Conservation (phyloP, 164 flowering plant genomes). For the Umbellularia californica region DNA sequence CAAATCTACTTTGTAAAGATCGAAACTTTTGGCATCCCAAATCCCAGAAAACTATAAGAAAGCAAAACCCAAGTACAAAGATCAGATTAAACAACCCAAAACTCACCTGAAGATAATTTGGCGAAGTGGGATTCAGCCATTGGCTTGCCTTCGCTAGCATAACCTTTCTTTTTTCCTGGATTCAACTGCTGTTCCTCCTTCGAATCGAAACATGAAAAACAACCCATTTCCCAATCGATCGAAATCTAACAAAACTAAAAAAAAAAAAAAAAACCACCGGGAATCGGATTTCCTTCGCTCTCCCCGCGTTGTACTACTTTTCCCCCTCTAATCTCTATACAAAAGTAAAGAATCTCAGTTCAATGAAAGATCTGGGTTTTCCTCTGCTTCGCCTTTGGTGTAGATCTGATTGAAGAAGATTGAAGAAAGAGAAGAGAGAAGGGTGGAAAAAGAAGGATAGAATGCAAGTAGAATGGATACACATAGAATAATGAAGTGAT, state of each 20-base stretch:
- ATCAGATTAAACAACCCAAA: background rate
- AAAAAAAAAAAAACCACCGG: background rate
- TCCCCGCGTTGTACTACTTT: background rate
- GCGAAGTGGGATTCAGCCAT: slow-evolving; percentile 20
- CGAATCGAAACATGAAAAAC: slow-evolving; percentile 40
- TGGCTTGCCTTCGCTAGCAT: slow-evolving; percentile 12
- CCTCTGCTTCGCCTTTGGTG: background rate
- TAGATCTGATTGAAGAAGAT: background rate
- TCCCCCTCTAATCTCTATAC: background rate
- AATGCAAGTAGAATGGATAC: too few relatives aligned
- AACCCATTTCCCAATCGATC: slow-evolving; percentile 31
- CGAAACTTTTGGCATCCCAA: background rate
- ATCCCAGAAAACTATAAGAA: background rate
- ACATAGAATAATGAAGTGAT: too few relatives aligned
- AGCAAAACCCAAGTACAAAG: background rate
- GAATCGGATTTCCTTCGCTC: background rate
- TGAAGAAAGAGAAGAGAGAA: too few relatives aligned
- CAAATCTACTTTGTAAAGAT: background rate
- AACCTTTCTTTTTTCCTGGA: slow-evolving; percentile 17
- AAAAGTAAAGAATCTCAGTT: background rate
- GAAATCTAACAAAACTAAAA: background rate
- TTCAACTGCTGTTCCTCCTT: slow-evolving; percentile 28
- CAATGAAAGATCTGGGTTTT: background rate
- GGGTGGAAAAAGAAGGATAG: too few relatives aligned
- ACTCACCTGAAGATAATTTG: slow-evolving; percentile 29